Evolutionary conservation across 352 stramenopile genomes (phyloP), one percentile per base, ranked within the genome.

Genomic region (Phytophthora boehmeriae): DNA sequence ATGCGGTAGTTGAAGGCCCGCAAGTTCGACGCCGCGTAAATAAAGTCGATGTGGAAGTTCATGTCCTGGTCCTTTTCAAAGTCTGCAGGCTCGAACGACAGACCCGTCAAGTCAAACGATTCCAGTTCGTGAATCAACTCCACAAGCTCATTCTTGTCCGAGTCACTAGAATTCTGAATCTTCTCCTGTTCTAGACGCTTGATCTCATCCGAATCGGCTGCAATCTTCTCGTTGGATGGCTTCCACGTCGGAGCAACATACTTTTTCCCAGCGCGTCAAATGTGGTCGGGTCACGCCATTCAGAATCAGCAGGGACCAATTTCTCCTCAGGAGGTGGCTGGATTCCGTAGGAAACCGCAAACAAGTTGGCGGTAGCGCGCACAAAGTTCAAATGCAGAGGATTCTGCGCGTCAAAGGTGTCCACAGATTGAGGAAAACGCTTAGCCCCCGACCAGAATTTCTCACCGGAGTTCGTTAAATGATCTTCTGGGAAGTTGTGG

Each of bases 1-100:
- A 95, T 95, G 50, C 86, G 83, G 75, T 95, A 95, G 70, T 95
- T 95, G 46, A 82, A 83, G 34, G 86, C 95, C 44, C 98, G 92
- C 63, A 99, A 79, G 81, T 99, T 99, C 13, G 96, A 97, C 32
- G 97, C 86, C 20, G 96, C 97, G 51, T 98, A 98, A 19, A 99
- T 96, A 73, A 99, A 99, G 58, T 95, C 78, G 71, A 99, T 99
- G 74, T 97, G 86, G 64, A 95, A 95, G 66, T 95, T 96, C 63
- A 99, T 74, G 59, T 96, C 82, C 66, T 99, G 93, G 73, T 99
- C 97, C 74, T 99, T 99, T 71, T 99, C 97, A 78, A 99, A 99
- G 54, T 97, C 91, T 9, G 86, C 86, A 4, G 86, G 80, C 47
- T 92, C 86, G 25, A 93, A 92, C 11, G 72, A 71, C 17, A 91